These are phyloP conservation scores for Candolleomyces aberdarensis DNA, from an alignment of 768 basidiomycete genomes.

Conservation along the genomic window DNA sequence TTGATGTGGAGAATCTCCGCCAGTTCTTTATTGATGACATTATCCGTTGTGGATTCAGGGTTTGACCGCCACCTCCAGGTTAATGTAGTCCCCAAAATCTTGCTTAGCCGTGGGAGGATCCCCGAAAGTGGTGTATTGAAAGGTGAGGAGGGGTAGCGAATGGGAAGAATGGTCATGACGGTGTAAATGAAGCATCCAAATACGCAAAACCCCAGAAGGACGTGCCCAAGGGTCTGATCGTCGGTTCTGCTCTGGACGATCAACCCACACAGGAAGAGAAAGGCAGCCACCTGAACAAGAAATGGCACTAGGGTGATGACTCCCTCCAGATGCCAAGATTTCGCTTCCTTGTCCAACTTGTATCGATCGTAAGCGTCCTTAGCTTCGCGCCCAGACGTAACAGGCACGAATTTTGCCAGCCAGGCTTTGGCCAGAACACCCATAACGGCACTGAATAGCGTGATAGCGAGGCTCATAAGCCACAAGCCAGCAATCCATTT, in stretches of 20 bases:
- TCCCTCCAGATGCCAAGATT: slow-evolving; percentile 12
- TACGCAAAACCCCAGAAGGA: background rate
- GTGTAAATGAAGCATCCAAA: background rate
- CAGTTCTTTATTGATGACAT: background rate
- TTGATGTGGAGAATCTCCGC: background rate
- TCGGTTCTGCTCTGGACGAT: slow-evolving; percentile 5
- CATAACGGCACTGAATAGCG: slow-evolving; percentile 23
- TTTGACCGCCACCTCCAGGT: too few relatives aligned
- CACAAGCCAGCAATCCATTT: slow-evolving; percentile 20
- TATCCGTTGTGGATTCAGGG: background rate
- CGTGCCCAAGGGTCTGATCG: background rate
- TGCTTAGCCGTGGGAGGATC: background rate
- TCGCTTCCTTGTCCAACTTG: slow-evolving; percentile 14
- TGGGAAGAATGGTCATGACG: background rate
- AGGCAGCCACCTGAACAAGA: slow-evolving; percentile 14
- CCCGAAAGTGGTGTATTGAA: slow-evolving; percentile 5
- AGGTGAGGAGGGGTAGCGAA: background rate
- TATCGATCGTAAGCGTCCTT: slow-evolving; percentile 17
- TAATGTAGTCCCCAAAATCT: too few relatives aligned
- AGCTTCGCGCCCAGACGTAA: slow-evolving; percentile 11
- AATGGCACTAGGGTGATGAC: slow-evolving; percentile 15
- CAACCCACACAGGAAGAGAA: slow-evolving; percentile 17
- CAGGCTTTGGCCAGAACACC: slow-evolving; percentile 23
- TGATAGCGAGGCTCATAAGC: slow-evolving; percentile 23
- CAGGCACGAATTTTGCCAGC: slow-evolving; percentile 17